Conservation (phyloP, 306 rosid species). For the Elaeagnus macrophylla region DNA sequence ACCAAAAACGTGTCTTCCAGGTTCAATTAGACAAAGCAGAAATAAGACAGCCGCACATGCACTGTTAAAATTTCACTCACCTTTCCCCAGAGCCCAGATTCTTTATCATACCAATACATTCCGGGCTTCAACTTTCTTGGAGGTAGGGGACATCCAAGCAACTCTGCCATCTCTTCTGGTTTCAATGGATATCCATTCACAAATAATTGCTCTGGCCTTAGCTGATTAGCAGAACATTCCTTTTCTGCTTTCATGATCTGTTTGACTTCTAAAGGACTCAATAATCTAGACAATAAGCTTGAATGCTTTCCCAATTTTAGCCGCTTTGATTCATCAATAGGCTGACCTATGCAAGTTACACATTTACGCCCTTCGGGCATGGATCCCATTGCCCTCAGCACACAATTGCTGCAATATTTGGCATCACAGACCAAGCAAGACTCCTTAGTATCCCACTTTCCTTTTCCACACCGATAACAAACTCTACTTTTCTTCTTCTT, state of each 20-base stretch:
- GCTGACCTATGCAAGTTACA: constrained; percentile 77
- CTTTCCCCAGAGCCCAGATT: constrained; percentile 98
- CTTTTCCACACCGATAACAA: constrained; percentile 83
- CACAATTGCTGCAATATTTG: constrained; percentile 84
- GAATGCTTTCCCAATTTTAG: constrained; percentile 78
- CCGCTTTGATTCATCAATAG: constrained; percentile 82
- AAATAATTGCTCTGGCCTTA: constrained; percentile 87
- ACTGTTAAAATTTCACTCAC: constrained; percentile 32
- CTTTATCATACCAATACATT: constrained; percentile 98
- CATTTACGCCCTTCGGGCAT: constrained; percentile 99
- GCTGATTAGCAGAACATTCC: constrained; percentile 97
- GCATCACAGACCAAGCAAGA: constrained; percentile 83
- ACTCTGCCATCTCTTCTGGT: constrained; percentile 83
- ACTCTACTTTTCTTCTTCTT: constrained; percentile 74
- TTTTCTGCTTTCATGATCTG: constrained; percentile 98
- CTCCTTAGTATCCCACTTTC: constrained; percentile 98
- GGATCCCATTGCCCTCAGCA: constrained; percentile 95
- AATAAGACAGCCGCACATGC: constrained; percentile 14
- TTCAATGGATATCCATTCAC: constrained; percentile 71
- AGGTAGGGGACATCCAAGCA: constrained; percentile 83
- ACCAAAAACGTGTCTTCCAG: no score
- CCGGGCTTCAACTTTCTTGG: constrained; percentile 90
- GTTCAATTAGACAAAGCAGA: constrained; percentile 11
- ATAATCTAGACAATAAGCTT: constrained; percentile 68
- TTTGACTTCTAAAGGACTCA: constrained; percentile 94